Percentiles rank a stretch among this genome's conserved stretches.
Evolutionary conservation across 345 rosid genomes (phyloP).

Genomic region (Syzygium aqueum): DNA sequence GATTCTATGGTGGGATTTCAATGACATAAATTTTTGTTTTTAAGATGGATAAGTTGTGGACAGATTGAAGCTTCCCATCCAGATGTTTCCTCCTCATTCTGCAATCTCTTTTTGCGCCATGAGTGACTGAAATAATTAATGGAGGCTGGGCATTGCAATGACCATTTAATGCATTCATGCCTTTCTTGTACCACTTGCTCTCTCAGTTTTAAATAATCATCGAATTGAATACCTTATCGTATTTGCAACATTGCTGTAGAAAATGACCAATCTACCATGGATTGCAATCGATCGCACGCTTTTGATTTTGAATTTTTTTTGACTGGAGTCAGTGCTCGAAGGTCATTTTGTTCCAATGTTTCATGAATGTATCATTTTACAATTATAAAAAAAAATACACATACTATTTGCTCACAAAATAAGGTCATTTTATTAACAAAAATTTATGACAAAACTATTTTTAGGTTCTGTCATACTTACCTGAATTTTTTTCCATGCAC

Average conservation of each 20-base stretch:
- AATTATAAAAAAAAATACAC: not conserved
- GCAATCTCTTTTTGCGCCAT: not conserved
- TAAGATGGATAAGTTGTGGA: not conserved
- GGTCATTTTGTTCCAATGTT: not conserved
- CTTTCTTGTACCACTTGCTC: not conserved
- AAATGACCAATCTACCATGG: not conserved
- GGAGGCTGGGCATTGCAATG: not conserved
- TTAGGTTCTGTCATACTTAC: not conserved
- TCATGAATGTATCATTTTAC: not conserved
- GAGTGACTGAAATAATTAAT: not conserved
- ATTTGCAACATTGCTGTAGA: not conserved
- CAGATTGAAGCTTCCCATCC: not conserved
- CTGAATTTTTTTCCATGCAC: not conserved
- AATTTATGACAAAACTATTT: not conserved
- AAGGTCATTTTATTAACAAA: not conserved
- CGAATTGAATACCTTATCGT: not conserved
- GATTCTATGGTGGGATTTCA: not conserved
- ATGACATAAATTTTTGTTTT: not conserved
- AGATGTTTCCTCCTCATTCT: not conserved
- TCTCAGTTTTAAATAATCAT: not conserved
- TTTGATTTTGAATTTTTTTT: not conserved
- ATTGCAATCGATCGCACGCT: not conserved
- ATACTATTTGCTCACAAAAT: not conserved
- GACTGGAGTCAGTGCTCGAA: not conserved
- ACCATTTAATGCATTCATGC: not conserved